phyloP scores from a whole-genome alignment of 495 filamentous ascomycete genomes.

The Parmelia sp. region DNA sequence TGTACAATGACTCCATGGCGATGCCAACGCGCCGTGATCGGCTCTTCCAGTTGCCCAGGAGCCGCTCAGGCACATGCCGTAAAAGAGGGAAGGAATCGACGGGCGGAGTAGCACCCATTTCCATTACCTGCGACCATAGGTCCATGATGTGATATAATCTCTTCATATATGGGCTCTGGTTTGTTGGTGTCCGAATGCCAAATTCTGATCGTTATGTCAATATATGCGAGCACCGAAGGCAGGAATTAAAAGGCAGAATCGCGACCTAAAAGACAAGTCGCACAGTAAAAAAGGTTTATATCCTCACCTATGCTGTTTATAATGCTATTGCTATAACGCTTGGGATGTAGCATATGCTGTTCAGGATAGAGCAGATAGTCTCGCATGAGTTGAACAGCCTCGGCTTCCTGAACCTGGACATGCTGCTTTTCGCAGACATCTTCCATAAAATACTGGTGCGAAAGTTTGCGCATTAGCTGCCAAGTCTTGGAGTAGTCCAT shows the following conservation, averaged over 20 bases:
- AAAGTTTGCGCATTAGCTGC: slow-evolving; percentile 34
- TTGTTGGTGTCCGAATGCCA: no score
- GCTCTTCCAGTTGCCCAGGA: slow-evolving; percentile 38
- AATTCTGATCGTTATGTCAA: no score
- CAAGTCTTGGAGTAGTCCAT: slow-evolving; percentile 35
- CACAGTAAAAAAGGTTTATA: no score
- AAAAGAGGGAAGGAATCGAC: slow-evolving; percentile 46
- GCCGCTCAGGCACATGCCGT: slow-evolving; percentile 36
- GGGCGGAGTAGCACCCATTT: slow-evolving; percentile 45
- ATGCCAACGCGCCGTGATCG: slow-evolving; percentile 34
- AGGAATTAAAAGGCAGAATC: not conserved
- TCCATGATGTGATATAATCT: slow-evolving; percentile 43
- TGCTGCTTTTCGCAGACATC: slow-evolving; percentile 28
- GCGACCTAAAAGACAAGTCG: slow-evolving; percentile 32
- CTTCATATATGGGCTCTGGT: not conserved
- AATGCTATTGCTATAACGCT: slow-evolving; percentile 42
- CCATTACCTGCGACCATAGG: slow-evolving; percentile 43
- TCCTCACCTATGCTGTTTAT: slow-evolving; percentile 16
- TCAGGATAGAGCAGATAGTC: slow-evolving; percentile 38
- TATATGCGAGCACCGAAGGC: no score
- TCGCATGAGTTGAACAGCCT: slow-evolving; percentile 25
- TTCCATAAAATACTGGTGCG: slow-evolving; percentile 38
- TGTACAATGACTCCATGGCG: slow-evolving; percentile 40
- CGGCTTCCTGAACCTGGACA: slow-evolving; percentile 23
- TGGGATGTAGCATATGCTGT: slow-evolving; percentile 41